Conservation (phyloP, 1,284 basidiomycete genomes). For the Peniophora sp. region DNA sequence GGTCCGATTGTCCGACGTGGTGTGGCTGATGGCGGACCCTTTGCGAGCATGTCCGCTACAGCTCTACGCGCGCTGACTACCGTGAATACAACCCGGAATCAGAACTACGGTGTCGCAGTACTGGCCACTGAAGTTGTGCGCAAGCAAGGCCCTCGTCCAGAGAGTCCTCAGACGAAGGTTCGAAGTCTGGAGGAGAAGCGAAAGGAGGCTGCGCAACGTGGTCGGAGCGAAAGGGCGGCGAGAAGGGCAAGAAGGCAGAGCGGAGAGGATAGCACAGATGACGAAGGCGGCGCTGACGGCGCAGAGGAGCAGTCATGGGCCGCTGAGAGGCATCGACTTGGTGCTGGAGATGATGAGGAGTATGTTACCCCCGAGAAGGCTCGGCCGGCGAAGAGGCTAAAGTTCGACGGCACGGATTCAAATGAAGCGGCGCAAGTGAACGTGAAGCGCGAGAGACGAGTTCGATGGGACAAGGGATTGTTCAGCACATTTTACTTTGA, state of each 20-base stretch:
- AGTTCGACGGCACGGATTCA: constrained; percentile 19
- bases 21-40: constrained; percentile 34
- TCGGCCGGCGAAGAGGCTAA: constrained; percentile 23
- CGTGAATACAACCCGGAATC: constrained; percentile 63
- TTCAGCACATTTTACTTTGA: constrained; percentile 53
- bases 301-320: constrained; percentile 19
- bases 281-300: constrained; percentile 16
- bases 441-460: constrained; percentile 35
- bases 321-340: constrained; percentile 41
- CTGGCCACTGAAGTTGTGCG: constrained; percentile 62
- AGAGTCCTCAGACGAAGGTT: constrained; percentile 71
- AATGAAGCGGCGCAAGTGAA: constrained; percentile 22
- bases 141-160: constrained; percentile 64
- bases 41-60: constrained; percentile 55
- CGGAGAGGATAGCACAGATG: constrained; percentile 22
- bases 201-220: constrained; percentile 56
- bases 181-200: constrained; percentile 65
- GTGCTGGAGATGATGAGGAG: constrained; percentile 78
- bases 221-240: constrained; percentile 59
- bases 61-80: constrained; percentile 62
- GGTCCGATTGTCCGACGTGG: constrained; percentile 5
- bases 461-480: constrained; percentile 76
- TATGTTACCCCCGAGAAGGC: constrained; percentile 57
- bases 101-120: constrained; percentile 44
- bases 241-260: constrained; percentile 45